Percentiles rank a stretch among this genome's conserved stretches.
Conservation (phyloP, 139 green algal species). For the Medakamo hakoo region DNA sequence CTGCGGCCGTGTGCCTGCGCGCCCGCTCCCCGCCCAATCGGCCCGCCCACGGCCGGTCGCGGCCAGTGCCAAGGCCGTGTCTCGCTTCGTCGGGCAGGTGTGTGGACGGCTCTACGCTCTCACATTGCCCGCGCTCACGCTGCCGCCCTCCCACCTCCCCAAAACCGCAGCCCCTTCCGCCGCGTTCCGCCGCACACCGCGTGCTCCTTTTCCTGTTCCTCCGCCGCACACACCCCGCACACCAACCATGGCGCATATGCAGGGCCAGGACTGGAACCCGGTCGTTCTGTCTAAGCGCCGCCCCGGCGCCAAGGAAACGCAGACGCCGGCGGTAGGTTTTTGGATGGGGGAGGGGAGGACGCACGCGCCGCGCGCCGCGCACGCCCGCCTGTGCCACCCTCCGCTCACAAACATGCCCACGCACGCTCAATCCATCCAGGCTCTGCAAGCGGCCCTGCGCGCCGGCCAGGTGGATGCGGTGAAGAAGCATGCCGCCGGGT, state of each 20-base stretch:
- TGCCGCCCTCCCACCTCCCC: no score
- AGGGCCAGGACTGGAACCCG: slow-evolving; percentile 41
- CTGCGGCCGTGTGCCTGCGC: no score
- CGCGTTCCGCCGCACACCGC: no score
- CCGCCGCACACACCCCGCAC: background rate
- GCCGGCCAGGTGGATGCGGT: slow-evolving; percentile 31
- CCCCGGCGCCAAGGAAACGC: slow-evolving; percentile 12
- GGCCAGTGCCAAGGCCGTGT: no score
- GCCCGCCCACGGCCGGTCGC: no score
- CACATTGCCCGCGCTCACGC: no score
- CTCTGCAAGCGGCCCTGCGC: background rate
- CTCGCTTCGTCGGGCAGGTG: no score
- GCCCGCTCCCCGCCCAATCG: no score
- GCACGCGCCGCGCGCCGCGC: background rate
- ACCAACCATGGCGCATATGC: slow-evolving; percentile 17
- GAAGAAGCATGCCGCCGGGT: slow-evolving; percentile 29
- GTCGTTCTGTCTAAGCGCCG: slow-evolving; percentile 53
- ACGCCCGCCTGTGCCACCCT: background rate
- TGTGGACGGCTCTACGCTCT: no score
- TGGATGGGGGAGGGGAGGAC: background rate
- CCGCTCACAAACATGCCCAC: slow-evolving; percentile 2
- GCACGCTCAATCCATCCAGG: slow-evolving; percentile 22
- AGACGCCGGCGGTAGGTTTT: slow-evolving; percentile 20
- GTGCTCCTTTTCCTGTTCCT: no score
- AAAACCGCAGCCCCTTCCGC: no score